Conservation (phyloP, 129 eudicot species). For the Daucus carota region DH1_v3.0 NC_030386.2:19402001-19402500, state of each 20-base stretch:
- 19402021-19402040: constrained; percentile 92
- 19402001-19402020: constrained; percentile 72
- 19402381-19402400: not conserved
- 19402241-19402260: constrained; percentile 94
- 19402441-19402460: constrained; percentile 43
- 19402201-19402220: constrained; percentile 82
- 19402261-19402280: constrained; percentile 80
- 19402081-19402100: constrained; percentile 75
- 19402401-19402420: constrained; percentile 15
- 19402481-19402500: constrained; percentile 75
- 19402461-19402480: constrained; percentile 49
- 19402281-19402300: constrained; percentile 58
- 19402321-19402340: not conserved
- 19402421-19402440: constrained; percentile 53
- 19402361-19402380: not conserved
- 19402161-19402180: constrained; percentile 2
- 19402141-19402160: not conserved
- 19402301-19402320: not conserved
- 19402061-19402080: constrained; percentile 90
- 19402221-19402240: constrained; percentile 68
- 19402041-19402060: constrained; percentile 91
- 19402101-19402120: constrained; percentile 28
- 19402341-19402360: not conserved
- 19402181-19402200: constrained; percentile 49
- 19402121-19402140: not conserved